phyloP scores from a whole-genome alignment of 208 protist species.

The Herpetomonas samuelpessoai region DNA sequence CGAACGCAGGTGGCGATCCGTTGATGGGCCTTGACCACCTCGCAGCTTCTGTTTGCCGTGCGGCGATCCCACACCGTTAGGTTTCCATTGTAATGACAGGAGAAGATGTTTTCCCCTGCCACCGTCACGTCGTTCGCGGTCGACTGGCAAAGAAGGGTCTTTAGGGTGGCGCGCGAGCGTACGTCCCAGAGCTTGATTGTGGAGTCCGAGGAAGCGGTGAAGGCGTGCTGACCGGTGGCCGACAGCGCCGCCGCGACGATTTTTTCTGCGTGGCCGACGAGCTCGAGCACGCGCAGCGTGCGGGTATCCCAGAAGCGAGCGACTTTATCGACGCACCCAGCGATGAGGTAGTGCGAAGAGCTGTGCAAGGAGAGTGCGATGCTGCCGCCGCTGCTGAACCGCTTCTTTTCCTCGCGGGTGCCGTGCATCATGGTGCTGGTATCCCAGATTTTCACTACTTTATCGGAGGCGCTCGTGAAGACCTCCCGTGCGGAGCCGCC shows the following conservation, averaged over 20 bases:
- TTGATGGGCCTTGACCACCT: slow-evolving; percentile 42
- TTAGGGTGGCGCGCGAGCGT: slow-evolving; percentile 24
- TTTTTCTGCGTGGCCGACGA: slow-evolving; percentile 67
- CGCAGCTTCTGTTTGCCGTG: slow-evolving; percentile 16
- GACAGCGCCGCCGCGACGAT: slow-evolving; percentile 63
- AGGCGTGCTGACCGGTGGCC: slow-evolving; percentile 42
- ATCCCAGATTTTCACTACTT: slow-evolving; percentile 46
- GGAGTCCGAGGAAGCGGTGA: slow-evolving; percentile 67
- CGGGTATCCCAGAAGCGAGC: slow-evolving; percentile 66
- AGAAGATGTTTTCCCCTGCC: slow-evolving; percentile 42
- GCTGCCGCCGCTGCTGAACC: slow-evolving; percentile 29
- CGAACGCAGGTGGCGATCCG: slow-evolving; percentile 59
- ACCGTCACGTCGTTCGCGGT: slow-evolving; percentile 66
- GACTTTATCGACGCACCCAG: slow-evolving; percentile 59
- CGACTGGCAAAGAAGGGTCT: slow-evolving; percentile 56
- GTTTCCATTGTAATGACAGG: slow-evolving; percentile 71
- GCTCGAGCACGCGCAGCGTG: slow-evolving; percentile 48
- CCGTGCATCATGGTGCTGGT: neutral
- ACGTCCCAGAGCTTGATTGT: slow-evolving; percentile 78
- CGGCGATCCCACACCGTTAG: slow-evolving; percentile 60
- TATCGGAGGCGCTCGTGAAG: slow-evolving; percentile 50
- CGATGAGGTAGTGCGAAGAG: slow-evolving; percentile 48
- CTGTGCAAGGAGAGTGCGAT: slow-evolving; percentile 48
- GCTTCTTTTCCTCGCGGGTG: neutral
- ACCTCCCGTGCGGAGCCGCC: slow-evolving; percentile 17